Evolutionary conservation across 768 basidiomycete genomes (phyloP).

Genomic region (Boletus sensibilis): DNA sequence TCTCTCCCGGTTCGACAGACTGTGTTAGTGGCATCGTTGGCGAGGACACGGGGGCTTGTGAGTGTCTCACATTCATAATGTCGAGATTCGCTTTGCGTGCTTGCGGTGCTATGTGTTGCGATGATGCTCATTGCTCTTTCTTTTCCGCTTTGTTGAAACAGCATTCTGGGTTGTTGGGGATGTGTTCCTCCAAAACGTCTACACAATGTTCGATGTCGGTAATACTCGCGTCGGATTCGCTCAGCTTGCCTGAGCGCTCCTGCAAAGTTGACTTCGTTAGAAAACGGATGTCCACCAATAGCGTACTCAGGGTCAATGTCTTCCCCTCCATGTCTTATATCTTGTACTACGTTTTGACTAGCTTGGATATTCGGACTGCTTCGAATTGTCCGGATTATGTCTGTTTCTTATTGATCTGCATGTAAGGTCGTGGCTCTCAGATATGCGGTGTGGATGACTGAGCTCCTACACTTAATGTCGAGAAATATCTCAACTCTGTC

Average conservation of each 20-base stretch:
- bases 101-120: not conserved
- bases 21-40: conserved; percentile 35
- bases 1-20: conserved; percentile 16
- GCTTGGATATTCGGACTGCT: not conserved
- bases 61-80: not conserved
- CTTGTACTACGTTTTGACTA: not conserved
- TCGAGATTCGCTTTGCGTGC: not conserved
- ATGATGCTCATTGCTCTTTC: not conserved
- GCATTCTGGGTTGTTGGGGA: conserved; percentile 19
- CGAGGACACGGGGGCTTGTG: not conserved
- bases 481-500: too few species aligned
- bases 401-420: not conserved
- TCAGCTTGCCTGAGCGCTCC: conserved; percentile 1
- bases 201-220: conserved; percentile 39
- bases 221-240: conserved; percentile 40
- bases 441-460: too few species aligned
- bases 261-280: not conserved
- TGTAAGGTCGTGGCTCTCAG: too few species aligned
- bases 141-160: not conserved
- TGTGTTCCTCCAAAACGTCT: conserved; percentile 43
- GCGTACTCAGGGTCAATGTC: not conserved
- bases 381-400: not conserved
- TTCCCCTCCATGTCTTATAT: not conserved
- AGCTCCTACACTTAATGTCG: too few species aligned
- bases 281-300: not conserved